phyloP scores from a whole-genome alignment of 2,329 filamentous ascomycete genomes.

The Aspergillus sp. region DNA sequence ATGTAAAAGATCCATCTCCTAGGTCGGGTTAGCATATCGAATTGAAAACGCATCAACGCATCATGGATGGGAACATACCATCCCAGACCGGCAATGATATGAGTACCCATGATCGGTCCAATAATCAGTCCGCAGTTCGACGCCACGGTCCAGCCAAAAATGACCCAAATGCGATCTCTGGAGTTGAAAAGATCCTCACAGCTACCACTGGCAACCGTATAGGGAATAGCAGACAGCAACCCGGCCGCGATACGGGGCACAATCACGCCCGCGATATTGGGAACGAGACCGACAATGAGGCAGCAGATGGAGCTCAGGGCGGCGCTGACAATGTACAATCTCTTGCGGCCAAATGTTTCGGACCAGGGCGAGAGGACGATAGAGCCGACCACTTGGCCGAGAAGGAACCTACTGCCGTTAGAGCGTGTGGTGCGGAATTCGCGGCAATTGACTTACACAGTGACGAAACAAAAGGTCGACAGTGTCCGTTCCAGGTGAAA shows the following conservation, averaged over 20 bases:
- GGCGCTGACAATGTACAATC: slow-evolving; percentile 26
- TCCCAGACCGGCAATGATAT: slow-evolving; percentile 29
- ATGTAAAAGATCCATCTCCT: slow-evolving; percentile 42
- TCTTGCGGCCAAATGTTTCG: slow-evolving; percentile 32
- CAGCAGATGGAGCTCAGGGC: slow-evolving; percentile 23
- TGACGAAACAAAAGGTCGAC: slow-evolving; percentile 26
- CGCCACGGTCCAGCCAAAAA: slow-evolving; percentile 39
- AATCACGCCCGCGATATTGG: slow-evolving; percentile 29
- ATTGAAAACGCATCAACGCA: neutral
- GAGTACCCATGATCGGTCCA: slow-evolving; percentile 39
- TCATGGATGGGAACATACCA: slow-evolving; percentile 23
- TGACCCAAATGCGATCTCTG: slow-evolving; percentile 39
- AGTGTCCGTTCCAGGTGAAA: slow-evolving; percentile 18
- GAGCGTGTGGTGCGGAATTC: neutral
- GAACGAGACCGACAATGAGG: slow-evolving; percentile 32
- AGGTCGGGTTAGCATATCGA: neutral
- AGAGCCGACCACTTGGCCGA: slow-evolving; percentile 27
- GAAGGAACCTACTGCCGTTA: slow-evolving; percentile 20
- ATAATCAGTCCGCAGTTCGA: slow-evolving; percentile 38
- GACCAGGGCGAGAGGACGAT: slow-evolving; percentile 31
- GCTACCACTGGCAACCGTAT: slow-evolving; percentile 41
- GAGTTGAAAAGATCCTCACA: slow-evolving; percentile 45
- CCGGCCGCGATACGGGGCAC: slow-evolving; percentile 39
- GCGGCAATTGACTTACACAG: slow-evolving; percentile 8
- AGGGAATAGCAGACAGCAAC: slow-evolving; percentile 40